phyloP scores from a whole-genome alignment of 1,284 basidiomycete species.

The Pseudozyma pruni region DNA sequence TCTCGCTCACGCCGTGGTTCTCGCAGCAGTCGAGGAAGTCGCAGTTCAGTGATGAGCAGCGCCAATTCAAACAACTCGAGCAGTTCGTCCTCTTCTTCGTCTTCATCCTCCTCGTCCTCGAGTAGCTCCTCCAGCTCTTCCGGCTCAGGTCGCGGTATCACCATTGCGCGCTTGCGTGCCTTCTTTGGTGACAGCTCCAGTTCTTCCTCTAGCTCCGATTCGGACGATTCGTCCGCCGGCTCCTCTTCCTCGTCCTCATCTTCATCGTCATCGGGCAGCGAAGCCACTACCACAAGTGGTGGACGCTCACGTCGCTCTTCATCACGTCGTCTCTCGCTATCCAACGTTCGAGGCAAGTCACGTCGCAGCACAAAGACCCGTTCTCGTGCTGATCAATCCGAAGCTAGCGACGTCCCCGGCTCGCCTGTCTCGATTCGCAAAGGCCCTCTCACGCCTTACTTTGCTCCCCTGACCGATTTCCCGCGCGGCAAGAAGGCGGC shows the following conservation, averaged over 20 bases:
- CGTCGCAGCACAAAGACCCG: conserved; percentile 22
- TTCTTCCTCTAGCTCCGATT: conserved; percentile 46
- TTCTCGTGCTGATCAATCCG: conserved; percentile 37
- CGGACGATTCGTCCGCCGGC: conserved; percentile 27
- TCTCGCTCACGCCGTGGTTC: conserved; percentile 33
- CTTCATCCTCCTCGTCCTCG: conserved; percentile 28
- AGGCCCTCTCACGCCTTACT: conserved; percentile 46
- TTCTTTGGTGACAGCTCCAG: conserved; percentile 62
- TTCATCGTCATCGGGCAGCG: conserved; percentile 21
- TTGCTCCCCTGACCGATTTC: conserved; percentile 42
- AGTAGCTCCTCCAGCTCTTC: conserved; percentile 32
- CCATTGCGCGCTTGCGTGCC: conserved; percentile 61
- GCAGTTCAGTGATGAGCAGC: conserved; percentile 36
- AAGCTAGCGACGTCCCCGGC: conserved; percentile 32
- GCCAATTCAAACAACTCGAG: conserved; percentile 40
- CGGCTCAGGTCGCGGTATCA: conserved; percentile 52
- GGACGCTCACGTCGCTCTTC: conserved; percentile 36
- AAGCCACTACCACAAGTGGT: conserved; percentile 27
- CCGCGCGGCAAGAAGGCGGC: conserved; percentile 35
- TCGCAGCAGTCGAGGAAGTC: conserved; percentile 41
- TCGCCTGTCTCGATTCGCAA: conserved; percentile 38
- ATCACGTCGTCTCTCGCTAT: conserved; percentile 33
- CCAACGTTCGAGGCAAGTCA: conserved; percentile 21
- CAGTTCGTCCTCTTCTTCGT: conserved; percentile 40
- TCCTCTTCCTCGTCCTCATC: conserved; percentile 34